Conservation (phyloP, 257 asterid species). For the Petrea volubilis region DNA sequence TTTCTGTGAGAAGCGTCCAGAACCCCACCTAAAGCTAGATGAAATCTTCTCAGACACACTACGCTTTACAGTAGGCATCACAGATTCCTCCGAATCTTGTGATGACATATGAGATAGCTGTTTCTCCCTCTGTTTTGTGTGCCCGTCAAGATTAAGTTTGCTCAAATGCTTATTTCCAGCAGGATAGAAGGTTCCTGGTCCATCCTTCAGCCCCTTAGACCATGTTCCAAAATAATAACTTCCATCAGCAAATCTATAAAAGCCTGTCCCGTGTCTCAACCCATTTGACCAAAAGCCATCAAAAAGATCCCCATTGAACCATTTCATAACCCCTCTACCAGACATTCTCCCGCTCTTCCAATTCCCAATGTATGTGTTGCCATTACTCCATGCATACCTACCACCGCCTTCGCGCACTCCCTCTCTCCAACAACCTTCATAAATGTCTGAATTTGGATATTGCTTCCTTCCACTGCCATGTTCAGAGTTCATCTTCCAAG, state of each 20-base stretch:
- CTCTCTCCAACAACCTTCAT: slow-evolving; percentile 96
- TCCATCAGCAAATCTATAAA: slow-evolving; percentile 74
- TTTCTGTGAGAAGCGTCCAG: slow-evolving; percentile 49
- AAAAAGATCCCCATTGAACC: slow-evolving; percentile 78
- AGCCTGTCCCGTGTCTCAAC: slow-evolving; percentile 78
- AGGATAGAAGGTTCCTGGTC: slow-evolving; percentile 85
- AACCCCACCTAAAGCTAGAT: slow-evolving; percentile 44
- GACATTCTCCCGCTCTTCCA: slow-evolving; percentile 81
- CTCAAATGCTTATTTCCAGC: slow-evolving; percentile 51
- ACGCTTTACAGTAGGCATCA: slow-evolving; percentile 44
- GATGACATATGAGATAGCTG: slow-evolving; percentile 44
- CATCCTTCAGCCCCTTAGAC: slow-evolving; percentile 92
- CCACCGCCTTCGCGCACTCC: slow-evolving; percentile 94
- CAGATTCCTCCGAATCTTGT: slow-evolving; percentile 42
- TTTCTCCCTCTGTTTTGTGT: slow-evolving; percentile 45
- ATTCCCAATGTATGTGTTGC: slow-evolving; percentile 75
- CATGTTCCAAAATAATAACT: slow-evolving; percentile 90
- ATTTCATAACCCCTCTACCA: slow-evolving; percentile 93
- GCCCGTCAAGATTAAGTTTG: slow-evolving; percentile 42
- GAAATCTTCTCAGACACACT: slow-evolving; percentile 67
- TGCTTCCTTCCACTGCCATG: slow-evolving; percentile 90
- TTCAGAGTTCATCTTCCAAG: slow-evolving; percentile 84
- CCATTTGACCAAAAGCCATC: slow-evolving; percentile 95
- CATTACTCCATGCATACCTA: slow-evolving; percentile 77
- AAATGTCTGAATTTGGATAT: slow-evolving; percentile 74